Base-by-base conservation (phyloP, 192 early-diverging fungal species). In the Mortierella antarctica region DNA sequence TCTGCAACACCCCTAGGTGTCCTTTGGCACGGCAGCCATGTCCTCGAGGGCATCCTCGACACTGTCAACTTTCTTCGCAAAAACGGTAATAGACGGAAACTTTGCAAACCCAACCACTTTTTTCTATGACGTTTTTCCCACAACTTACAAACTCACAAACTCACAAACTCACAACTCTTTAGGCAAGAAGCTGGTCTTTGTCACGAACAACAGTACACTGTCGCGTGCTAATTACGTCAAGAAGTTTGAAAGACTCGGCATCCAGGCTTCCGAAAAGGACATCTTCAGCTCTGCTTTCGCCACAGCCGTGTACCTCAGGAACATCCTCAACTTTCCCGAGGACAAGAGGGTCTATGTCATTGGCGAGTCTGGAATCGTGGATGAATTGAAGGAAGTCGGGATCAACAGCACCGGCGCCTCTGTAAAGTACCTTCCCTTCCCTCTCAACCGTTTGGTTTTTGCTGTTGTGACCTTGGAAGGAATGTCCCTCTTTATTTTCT, bases 131-230 rank as follows among this genome's bases (percentile, higher is more conserved):
- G 15, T n/a, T 49, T 7, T 21, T 39, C n/a, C 18, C 13, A n/a
- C n/a, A n/a, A n/a, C n/a, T n/a, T n/a, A n/a, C n/a, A n/a, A n/a
- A n/a, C 15, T 60, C 9, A 7, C 39, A 40, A n/a, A 6, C 18
- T 6, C 8, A 50, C 39, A 57, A 21, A 83, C 70, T 39, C 21
- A 20, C 41, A 49, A 7, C 15, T 31, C 17, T 48, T 45, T 51
- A 90, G 94, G 93, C 44, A 99, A 99, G 85, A 89, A 89, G 40
- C 71, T 98, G n/a, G 86, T 98, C 50, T 99, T 98, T 84, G 97
- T 99, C 18, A 96, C 98, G 45, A 99, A 99, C 90, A 99, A 99
- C 87, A 95, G 93, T 82, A 92, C 94, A 49, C 96, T 93, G 57
- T 97, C 96, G 18, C 91, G 98, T 41, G 73, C 75, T 11, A 83